Base-by-base conservation (phyloP, 129 eudicot species). In the Escallonia herrerae region DNA sequence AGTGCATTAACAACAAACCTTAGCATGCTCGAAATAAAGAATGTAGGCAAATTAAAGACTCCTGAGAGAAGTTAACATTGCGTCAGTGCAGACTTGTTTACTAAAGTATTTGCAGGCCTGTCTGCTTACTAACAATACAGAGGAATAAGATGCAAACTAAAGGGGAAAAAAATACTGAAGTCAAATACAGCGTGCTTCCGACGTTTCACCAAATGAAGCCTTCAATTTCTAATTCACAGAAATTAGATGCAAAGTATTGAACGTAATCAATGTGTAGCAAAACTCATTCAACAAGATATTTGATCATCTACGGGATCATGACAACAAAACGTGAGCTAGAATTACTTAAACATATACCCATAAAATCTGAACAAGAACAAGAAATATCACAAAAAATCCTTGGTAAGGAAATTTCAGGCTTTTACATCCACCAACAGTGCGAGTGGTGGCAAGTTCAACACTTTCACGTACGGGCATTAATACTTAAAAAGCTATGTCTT, bases 351-450 rank as follows among this genome's bases (percentile, higher is more conserved):
- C 33, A 22, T 0, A 22, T 43, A 62, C 41, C 37, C 53, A 68
- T n/a, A 39, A 63, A 76, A 65, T 65, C 62, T 58, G 58, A 52
- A 49, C 54, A 11, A 40, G 55, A 43, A 46, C 47, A 62, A 72
- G 58, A 55, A 69, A 75, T 60, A 73, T 79, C 78, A n/a, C 45
- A 51, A n/a, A 65, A 48, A 12, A 71, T 74, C 62, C 74, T 63
- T 79, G 88, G 86, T 68, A 73, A 67, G 66, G 76, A 76, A 72
- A 65, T 64, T 47, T 70, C 77, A 70, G 68, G 71, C 71, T 78
- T 70, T 80, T 66, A 45, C 82, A 85, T 83, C 87, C 94, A 85
- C 87, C 77, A 73, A 51, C 43, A 69, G 59, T 38, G 61, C 66
- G 78, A 68, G 89, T 88, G 85, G 87, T 80, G 75, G 74, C 69